Base-by-base conservation (phyloP, 2,329 filamentous ascomycete genomes). In the Trichoderma endophyticum region DNA sequence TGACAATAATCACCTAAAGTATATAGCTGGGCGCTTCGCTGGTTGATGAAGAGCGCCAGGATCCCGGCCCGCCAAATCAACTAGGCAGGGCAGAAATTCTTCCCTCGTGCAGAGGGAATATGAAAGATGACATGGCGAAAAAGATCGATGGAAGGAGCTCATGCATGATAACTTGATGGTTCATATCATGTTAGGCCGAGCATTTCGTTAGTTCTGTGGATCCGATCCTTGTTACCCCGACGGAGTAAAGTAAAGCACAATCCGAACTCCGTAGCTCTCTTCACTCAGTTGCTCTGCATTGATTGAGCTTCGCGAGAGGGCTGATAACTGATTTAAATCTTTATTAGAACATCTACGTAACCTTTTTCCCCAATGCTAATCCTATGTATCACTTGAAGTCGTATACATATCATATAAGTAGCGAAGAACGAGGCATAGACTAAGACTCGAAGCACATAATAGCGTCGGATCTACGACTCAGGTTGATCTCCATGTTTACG, bases 201-300 rank as follows among this genome's bases (percentile, higher is more conserved):
- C 26, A 54, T 32, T 51, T 51, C 28, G 34, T 28, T 54, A 59
- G n/a, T 34, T 59, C 36, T 51, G 57, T 70, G 66, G 57, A 70
- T 32, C 56, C 39, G 36, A 62, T 51, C 36, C 36, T 11, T 34
- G 56, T 60, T 61, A 62, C 39, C 28, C 57, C 57, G 57, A 62
- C 66, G 66, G 66, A 36, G 24, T 61, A 26, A 18, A n/a, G n/a
- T n/a, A 18, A 26, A 26, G 34, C n/a, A 57, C 30, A 70, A 36
- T 36, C 66, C 66, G 66, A 70, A 70, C 1, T 32, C 66, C 66
- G 66, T 48, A 62, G 57, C 34, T 70, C 66, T 24, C 39, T 15
- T 9, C 39, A 32, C 12, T 36, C 5, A 24, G 9, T 28, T n/a
- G n/a, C n/a, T 36, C 18, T n/a, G 36, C 1, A 3, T 67, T 15